A percentile compares a stretch with the other conserved stretches of the same genome.
Evolutionary conservation across 805 yeast species (phyloP).

Genomic region (Candida mattraensis): DNA sequence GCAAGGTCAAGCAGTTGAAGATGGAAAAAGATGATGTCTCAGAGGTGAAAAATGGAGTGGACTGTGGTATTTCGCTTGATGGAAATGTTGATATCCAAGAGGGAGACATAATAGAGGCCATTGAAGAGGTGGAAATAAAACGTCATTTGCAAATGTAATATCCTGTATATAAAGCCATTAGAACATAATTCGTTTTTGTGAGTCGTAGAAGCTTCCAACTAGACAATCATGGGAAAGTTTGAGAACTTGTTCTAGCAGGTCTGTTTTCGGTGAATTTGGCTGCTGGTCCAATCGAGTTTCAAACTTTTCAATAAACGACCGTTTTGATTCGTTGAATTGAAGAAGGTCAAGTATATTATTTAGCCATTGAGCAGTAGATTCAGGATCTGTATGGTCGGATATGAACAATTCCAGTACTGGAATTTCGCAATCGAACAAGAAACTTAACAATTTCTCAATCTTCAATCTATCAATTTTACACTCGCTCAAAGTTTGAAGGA

Average conservation of each 20-base stretch:
- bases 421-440: constrained; percentile 11
- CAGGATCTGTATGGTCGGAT: constrained; percentile 2
- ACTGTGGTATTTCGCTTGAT: constrained; percentile 82
- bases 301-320: constrained; percentile 17
- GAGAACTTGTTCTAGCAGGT: constrained; percentile 4
- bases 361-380: constrained; percentile 15
- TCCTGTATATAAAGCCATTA: not conserved
- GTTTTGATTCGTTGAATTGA: constrained; percentile 27
- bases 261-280: not conserved
- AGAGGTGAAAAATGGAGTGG: constrained; percentile 81
- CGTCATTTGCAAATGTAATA: constrained; percentile 43
- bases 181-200: constrained; percentile 12
- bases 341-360: constrained; percentile 12
- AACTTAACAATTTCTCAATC: constrained; percentile 13
- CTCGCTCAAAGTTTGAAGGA: constrained; percentile 6
- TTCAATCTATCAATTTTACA: constrained; percentile 23
- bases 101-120: constrained; percentile 76
- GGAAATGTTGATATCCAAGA: constrained; percentile 33
- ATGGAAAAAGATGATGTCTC: constrained; percentile 76
- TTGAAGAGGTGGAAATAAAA: constrained; percentile 62
- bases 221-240: constrained; percentile 6
- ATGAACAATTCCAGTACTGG: constrained; percentile 9
- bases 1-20: constrained; percentile 65
- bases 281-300: constrained; percentile 1
- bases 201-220: constrained; percentile 15